Percentiles rank a stretch among this genome's conserved stretches.
Conservation (phyloP, 1,284 basidiomycete genomes). For the Trametes hirsuta region DNA sequence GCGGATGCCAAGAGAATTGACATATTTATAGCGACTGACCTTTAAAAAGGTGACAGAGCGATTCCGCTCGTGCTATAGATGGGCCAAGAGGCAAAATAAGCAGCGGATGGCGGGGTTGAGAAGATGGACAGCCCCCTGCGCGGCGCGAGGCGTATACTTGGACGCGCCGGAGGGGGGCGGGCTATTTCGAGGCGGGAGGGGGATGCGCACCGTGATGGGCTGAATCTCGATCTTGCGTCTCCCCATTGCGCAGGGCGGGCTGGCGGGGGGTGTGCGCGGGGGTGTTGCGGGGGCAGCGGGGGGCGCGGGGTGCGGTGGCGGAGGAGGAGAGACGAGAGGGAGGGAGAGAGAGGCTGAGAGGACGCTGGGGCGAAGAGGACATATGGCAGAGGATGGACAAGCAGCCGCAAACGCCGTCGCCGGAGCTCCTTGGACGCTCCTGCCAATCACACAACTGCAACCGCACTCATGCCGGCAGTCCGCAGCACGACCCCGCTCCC, state of each 20-base stretch:
- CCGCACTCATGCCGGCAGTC: conserved; percentile 29
- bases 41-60: conserved; percentile 91
- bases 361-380: conserved; percentile 24
- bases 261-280: conserved; percentile 7
- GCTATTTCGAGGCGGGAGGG: conserved; percentile 27
- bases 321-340: conserved; percentile 14
- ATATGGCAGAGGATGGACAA: conserved; percentile 23
- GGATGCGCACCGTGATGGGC: conserved; percentile 71
- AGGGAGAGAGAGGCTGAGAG: conserved; percentile 16
- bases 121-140: conserved; percentile 29
- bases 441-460: conserved; percentile 29
- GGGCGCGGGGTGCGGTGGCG: conserved; percentile 13
- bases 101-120: conserved; percentile 23
- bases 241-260: conserved; percentile 57
- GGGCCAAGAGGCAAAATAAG: conserved; percentile 32
- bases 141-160: conserved; percentile 24
- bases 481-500: conserved; percentile 25
- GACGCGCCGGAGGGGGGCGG: conserved; percentile 18
- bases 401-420: conserved; percentile 36
- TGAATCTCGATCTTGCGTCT: conserved; percentile 90
- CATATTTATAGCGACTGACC: conserved; percentile 51
- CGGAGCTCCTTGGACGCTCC: conserved; percentile 33
- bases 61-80: conserved; percentile 84
- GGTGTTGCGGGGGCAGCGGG: conserved; percentile 3
- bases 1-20: conserved; percentile 36